Evolutionary conservation across 2,329 filamentous ascomycete genomes (phyloP), one percentile per base, ranked within the genome.

Genomic region (Penicillium nordicum): DNA sequence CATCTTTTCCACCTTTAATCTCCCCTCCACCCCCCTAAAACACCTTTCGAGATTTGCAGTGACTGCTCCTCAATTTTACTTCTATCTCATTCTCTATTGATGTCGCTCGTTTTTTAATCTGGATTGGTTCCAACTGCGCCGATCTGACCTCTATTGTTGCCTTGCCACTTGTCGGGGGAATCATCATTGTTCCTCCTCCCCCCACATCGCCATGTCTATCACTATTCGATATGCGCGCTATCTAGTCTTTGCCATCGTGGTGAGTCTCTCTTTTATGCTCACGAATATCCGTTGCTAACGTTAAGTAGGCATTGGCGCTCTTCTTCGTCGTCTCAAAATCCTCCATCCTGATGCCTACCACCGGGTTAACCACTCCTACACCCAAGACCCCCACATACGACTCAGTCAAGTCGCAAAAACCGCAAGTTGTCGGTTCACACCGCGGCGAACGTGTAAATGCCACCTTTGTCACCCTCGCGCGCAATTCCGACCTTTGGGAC

Each of bases 401-500:
- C 45, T 62, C 64, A 8, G 53, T 66, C 36, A 62, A 59, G 27
- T 57, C 55, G 16, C 53, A 58, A 37, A 57, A 60, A 41, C 18
- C 50, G 16, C 54, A 54, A 32, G 66, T 74, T 21, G 71, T 75
- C 18, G 81, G 81, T 32, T 82, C 83, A 14, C 79, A 84, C 11
- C 88, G 88, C 50, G 56, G 55, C 18, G 84, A 86, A 58, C 89
- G 90, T 69, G 90, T 96, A 82, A 99, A 99, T 76, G 94, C 95
- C 49, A 99, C 94, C 11, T 99, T 99, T 70, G 92, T 99, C 51
- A 96, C 92, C 23, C 84, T 99, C 59, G 94, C 94, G 52, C 88
- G 94, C 69, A 99, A 99, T 78, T 83, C 80, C 54, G 94, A 99
- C 71, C 79, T 97, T 29, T 99, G 94, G 94, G 94, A 99, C 49